Evolutionary conservation across 371 early-diverging fungal genomes (phyloP).

Genomic region (Rhizomucor pusillus): DNA sequence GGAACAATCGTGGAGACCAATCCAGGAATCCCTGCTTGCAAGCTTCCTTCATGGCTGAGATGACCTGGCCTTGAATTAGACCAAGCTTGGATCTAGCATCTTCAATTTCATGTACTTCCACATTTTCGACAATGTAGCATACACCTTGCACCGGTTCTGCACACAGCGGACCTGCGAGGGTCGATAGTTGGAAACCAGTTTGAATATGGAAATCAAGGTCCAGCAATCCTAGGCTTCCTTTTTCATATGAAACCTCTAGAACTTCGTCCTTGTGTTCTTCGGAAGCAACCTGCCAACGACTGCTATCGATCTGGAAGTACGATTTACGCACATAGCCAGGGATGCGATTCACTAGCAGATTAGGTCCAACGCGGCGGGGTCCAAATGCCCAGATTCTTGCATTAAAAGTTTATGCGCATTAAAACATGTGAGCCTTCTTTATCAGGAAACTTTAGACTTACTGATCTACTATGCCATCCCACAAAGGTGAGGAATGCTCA

Average conservation of each 20-base stretch:
- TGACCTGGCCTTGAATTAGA: conserved; percentile 80
- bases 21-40: conserved; percentile 81
- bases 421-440: neutral
- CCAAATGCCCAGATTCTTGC: conserved; percentile 73
- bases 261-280: conserved; percentile 37
- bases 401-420: neutral
- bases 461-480: conserved; percentile 52
- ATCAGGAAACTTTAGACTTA: conserved; percentile 12
- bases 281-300: conserved; percentile 9
- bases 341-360: conserved; percentile 78
- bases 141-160: conserved; percentile 92
- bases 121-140: conserved; percentile 79
- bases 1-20: conserved; percentile 91
- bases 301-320: conserved; percentile 33
- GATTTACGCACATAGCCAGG: conserved; percentile 54
- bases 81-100: conserved; percentile 41
- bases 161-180: conserved; percentile 89
- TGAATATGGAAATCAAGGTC: conserved; percentile 77
- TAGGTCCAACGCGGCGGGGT: conserved; percentile 85
- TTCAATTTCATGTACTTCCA: conserved; percentile 42
- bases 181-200: conserved; percentile 96
- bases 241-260: conserved; percentile 27
- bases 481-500: conserved; percentile 37
- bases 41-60: conserved; percentile 84
- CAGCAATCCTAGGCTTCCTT: conserved; percentile 34